Percentiles rank a stretch among this genome's conserved stretches.
phyloP scores from a whole-genome alignment of 2,329 filamentous ascomycete species.

The Metarhizium rileyi region DNA sequence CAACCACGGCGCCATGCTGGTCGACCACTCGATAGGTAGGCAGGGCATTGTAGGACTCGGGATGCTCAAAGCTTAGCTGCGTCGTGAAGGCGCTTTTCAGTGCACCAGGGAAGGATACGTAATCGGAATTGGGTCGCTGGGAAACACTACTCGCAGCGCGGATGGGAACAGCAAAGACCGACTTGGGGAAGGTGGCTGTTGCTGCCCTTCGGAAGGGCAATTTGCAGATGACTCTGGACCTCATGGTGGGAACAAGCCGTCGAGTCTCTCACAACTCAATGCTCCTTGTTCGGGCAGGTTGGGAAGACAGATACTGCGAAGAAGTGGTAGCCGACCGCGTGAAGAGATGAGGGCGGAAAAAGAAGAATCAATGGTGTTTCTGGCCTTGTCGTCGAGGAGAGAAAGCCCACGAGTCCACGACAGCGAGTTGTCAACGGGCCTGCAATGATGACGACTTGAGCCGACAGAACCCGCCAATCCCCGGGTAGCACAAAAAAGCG shows the following conservation, averaged over 20 bases:
- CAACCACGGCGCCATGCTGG: constrained; percentile 76
- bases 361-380: background rate
- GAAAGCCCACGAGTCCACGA: background rate
- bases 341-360: background rate
- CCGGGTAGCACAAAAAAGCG: too few species aligned
- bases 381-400: background rate
- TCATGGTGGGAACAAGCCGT: constrained; percentile 19
- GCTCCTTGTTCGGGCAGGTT: background rate
- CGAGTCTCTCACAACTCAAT: background rate
- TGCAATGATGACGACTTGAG: constrained; percentile 16
- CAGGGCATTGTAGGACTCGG: constrained; percentile 63
- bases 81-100: constrained; percentile 88
- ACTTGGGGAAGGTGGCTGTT: constrained; percentile 12
- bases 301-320: background rate
- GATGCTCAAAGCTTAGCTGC: constrained; percentile 65
- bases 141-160: constrained; percentile 41
- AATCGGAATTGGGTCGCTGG: constrained; percentile 44
- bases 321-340: background rate
- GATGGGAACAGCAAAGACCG: constrained; percentile 13
- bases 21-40: constrained; percentile 88
- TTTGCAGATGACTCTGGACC: constrained; percentile 21
- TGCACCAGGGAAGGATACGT: constrained; percentile 80
- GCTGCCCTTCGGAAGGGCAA: constrained; percentile 17
- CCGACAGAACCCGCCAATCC: constrained; percentile 21
- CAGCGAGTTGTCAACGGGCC: constrained; percentile 6